Evolutionary conservation across 2,329 filamentous ascomycete species (phyloP).

Genomic region (Albophoma yamanashiensis): DNA sequence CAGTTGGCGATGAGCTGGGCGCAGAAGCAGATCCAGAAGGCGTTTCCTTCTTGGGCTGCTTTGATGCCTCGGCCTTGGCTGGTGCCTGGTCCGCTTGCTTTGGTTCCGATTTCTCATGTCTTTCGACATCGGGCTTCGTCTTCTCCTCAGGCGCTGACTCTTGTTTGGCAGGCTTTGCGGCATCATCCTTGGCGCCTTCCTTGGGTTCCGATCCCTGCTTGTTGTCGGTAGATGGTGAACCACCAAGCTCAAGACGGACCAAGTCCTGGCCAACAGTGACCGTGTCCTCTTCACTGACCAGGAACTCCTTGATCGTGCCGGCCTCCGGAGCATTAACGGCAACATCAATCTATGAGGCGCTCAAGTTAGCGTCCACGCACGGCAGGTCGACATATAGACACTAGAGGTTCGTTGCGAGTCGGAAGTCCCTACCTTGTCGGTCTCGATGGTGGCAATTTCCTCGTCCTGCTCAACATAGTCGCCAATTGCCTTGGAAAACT

Average conservation of each 20-base stretch:
- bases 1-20: slow-evolving; percentile 16
- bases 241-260: slow-evolving; percentile 73
- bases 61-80: slow-evolving; percentile 12
- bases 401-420: not conserved
- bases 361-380: slow-evolving; percentile 3
- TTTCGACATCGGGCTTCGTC: slow-evolving; percentile 8
- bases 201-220: slow-evolving; percentile 20
- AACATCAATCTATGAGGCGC: slow-evolving; percentile 67
- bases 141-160: slow-evolving; percentile 15
- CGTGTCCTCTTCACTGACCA: slow-evolving; percentile 89
- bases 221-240: slow-evolving; percentile 30
- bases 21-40: slow-evolving; percentile 10
- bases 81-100: slow-evolving; percentile 18
- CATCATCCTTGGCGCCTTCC: slow-evolving; percentile 16
- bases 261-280: slow-evolving; percentile 91
- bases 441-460: slow-evolving; percentile 97
- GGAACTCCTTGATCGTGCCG: slow-evolving; percentile 82
- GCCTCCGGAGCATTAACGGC: slow-evolving; percentile 89
- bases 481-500: slow-evolving; percentile 85
- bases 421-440: slow-evolving; percentile 66
- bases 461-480: slow-evolving; percentile 93
- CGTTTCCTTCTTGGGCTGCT: slow-evolving; percentile 15
- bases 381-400: not conserved
- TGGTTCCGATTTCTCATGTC: slow-evolving; percentile 24
- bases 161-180: slow-evolving; percentile 10